phyloP scores from a whole-genome alignment of 2,329 filamentous ascomycete species.

The Aschersonia sp. region DNA sequence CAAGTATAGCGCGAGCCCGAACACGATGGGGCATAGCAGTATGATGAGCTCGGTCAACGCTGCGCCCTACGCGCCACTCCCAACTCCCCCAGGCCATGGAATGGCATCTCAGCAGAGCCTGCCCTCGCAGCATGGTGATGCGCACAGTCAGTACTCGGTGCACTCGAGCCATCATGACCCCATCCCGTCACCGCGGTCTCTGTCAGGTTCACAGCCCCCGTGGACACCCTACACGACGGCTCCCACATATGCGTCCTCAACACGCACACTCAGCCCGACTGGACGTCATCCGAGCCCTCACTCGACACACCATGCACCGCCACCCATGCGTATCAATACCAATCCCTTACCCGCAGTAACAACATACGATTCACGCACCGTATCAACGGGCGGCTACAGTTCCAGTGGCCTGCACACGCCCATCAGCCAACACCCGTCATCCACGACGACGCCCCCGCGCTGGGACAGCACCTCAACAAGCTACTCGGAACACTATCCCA shows the following conservation, averaged over 20 bases:
- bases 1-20: constrained; percentile 61
- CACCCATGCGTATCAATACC: constrained; percentile 21
- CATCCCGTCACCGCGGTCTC: constrained; percentile 36
- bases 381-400: constrained; percentile 20
- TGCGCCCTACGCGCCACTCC: constrained; percentile 26
- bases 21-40: constrained; percentile 21
- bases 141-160: constrained; percentile 24
- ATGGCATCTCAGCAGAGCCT: constrained; percentile 16
- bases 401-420: constrained; percentile 23
- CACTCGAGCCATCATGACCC: constrained; percentile 30
- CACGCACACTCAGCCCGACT: constrained; percentile 27
- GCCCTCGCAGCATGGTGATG: constrained; percentile 14
- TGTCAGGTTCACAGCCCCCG: constrained; percentile 30
- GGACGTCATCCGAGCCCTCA: constrained; percentile 21
- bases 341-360: constrained; percentile 22
- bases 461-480: constrained; percentile 25
- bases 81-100: constrained; percentile 23
- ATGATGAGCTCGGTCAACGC: constrained; percentile 25
- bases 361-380: constrained; percentile 22
- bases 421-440: constrained; percentile 21
- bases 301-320: constrained; percentile 11
- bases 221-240: constrained; percentile 31
- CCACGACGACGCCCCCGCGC: constrained; percentile 21
- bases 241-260: constrained; percentile 16
- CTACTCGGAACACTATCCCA: constrained; percentile 24